Evolutionary conservation across 805 yeast species (phyloP).

Genomic region (Candida methanosorbosa): DNA sequence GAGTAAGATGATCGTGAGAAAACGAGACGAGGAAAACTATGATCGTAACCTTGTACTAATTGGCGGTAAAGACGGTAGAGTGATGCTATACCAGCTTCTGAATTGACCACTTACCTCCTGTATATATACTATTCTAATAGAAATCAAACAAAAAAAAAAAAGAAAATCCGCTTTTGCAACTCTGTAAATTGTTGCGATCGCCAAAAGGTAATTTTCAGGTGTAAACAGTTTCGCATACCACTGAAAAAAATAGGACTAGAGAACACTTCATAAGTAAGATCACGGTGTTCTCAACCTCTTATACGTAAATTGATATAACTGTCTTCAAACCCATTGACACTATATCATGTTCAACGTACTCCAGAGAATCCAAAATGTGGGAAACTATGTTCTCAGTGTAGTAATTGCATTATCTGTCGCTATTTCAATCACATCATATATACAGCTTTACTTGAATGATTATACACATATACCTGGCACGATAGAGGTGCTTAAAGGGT

Average conservation of each 20-base stretch:
- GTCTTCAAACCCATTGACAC: no score
- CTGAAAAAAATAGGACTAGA: no score
- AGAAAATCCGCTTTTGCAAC: background rate
- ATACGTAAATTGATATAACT: no score
- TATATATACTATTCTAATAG: background rate
- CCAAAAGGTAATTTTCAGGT: no score
- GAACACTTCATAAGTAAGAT: no score
- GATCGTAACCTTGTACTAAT: constrained; percentile 19
- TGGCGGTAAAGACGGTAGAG: constrained; percentile 25
- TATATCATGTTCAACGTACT: constrained; percentile 2
- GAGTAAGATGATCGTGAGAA: constrained; percentile 22
- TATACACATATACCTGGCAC: constrained; percentile 32
- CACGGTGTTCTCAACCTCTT: no score
- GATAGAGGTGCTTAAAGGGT: constrained; percentile 6
- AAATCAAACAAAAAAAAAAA: background rate
- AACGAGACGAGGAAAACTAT: constrained; percentile 16
- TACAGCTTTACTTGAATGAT: constrained; percentile 37
- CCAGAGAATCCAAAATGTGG: constrained; percentile 1
- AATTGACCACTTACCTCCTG: background rate
- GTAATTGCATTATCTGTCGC: background rate
- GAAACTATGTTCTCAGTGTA: background rate
- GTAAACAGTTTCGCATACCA: no score
- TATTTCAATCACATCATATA: constrained; percentile 28
- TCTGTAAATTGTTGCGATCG: no score
- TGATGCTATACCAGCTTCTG: constrained; percentile 18